Base-by-base conservation (phyloP, 306 rosid species). In the Quercus wislizeni region DNA sequence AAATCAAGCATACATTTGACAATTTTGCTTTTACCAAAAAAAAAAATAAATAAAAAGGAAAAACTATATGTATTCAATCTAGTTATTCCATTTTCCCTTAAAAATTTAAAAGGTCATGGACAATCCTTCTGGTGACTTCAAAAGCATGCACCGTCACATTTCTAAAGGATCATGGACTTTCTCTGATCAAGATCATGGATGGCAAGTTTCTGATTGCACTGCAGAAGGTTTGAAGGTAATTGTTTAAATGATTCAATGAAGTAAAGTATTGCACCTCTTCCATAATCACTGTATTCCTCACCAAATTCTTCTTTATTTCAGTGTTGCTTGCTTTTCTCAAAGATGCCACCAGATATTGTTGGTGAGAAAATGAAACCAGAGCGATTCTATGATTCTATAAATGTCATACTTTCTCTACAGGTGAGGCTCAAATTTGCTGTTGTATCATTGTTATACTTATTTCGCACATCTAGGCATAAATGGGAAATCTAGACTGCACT, bases 181-280 rank as follows among this genome's bases (percentile, higher is more conserved):
- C 68, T 89, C 97, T 7, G 94, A 93, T 59, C 87, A 82, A 69
- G 98, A 93, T 76, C 97, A 91, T 4, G 97, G 97, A 80, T 93
- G 97, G 98, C 94, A 91, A 82, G 89, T 88, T 85, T 93, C 98
- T 27, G 98, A 92, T 81, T 86, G 93, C 54, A 91, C 97, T 5
- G 91, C 97, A 5, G 97, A 92, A 69, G 90, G 85, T 76, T 77
- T 92, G 28, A 91, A 91, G 93, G 95, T 92, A 79, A 73, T 4
- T 7, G 1, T 9, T 41, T 23, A 2, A 56, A 28, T 33, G 33
- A 6, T 41, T 43, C 54, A 30, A 18, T 6, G 11, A 57, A n/a
- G 30, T 80, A 1, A 1, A 21, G 27, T 11, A 6, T 23, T 2
- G 18, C n/a, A 38, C 0, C 6, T 33, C 38, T 5, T 33, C 43